Evolutionary conservation across 345 rosid genomes (phyloP).

Genomic region (Salix suchowensis): DNA sequence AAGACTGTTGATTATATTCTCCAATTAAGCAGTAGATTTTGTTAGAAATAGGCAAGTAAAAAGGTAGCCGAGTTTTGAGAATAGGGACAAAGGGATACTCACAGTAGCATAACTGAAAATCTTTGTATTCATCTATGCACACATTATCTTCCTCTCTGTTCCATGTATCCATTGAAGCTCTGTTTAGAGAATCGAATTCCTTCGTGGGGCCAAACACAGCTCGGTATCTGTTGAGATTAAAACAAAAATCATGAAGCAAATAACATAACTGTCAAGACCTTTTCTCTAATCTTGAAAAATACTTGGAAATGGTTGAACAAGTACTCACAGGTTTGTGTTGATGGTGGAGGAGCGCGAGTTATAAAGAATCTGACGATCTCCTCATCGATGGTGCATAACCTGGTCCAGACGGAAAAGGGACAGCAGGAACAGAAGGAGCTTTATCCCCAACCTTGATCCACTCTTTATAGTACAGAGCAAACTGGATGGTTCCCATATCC

Average conservation of each 20-base stretch:
- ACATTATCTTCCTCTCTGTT: conserved; percentile 21
- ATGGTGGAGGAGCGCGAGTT: conserved; percentile 25
- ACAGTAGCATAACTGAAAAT: conserved; percentile 36
- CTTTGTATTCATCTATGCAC: conserved; percentile 25
- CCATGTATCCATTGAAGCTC: conserved; percentile 23
- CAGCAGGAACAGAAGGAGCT: conserved; percentile 42
- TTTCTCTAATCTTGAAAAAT: neutral
- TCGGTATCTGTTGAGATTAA: conserved; percentile 28
- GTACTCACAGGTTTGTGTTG: conserved; percentile 43
- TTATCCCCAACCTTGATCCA: conserved; percentile 55
- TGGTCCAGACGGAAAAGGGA: conserved; percentile 44
- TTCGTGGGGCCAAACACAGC: conserved; percentile 40
- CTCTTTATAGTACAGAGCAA: conserved; percentile 47
- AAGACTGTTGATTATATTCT: conserved; percentile 7
- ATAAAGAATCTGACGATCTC: conserved; percentile 46
- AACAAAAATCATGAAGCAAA: conserved; percentile 5
- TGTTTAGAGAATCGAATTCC: conserved; percentile 17
- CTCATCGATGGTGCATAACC: conserved; percentile 36
- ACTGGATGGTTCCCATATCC: conserved; percentile 48
- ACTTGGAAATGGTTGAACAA: neutral
- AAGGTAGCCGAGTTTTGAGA: neutral
- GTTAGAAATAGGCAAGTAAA: neutral
- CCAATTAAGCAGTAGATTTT: neutral
- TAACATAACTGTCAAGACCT: neutral
- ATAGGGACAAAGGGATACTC: conserved; percentile 19